Evolutionary conservation across 768 basidiomycete species (phyloP), one percentile per base, ranked within the genome.

Genomic region (Rhodotorula kratochvilovae): DNA sequence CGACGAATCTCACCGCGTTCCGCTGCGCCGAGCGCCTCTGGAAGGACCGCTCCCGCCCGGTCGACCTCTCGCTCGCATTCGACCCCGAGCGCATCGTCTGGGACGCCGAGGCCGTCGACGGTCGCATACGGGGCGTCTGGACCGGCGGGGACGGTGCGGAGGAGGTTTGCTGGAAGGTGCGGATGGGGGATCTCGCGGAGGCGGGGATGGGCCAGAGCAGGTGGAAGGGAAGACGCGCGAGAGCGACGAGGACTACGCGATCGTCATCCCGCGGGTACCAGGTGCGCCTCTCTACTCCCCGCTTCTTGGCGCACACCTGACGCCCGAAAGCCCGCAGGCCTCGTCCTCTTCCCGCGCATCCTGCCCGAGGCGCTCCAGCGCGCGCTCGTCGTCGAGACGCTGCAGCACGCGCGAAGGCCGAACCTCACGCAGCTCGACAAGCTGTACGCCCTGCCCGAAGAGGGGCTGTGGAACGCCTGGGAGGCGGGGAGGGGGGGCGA

Each of bases 391-490:
- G 81, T 81, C 65, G 90, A 90, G 86, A 86, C 90, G 33, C 85
- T 99, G 13, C 78, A 83, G 17, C 85, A 88, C 75, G 89, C 93
- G 2, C 83, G 84, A 5, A 80, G 84, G 48, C 91, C 92, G 0
- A 96, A 96, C 78, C 88, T 90, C 66, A 94, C 91, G 0, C 95
- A 92, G 75, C 87, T 97, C 31, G 90, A 94, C 66, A 85, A 87
- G 0, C 95, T 97, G 79, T 96, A 95, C 77, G 57, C 82, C 54
- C 82, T 96, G 13, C 94, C 95, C 0, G 61, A 80, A 27, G 82
- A 86, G 19, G 90, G 93, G 21, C 80, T 97, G 33, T 99, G 95
- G 92, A 85, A 86, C 53, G 80, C 85, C 4, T 81, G 79, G 70
- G 8, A 13, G 27, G 57, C 55, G 5, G 54, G 72, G 1, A 23